Percentiles rank a stretch among this genome's conserved stretches.
These are phyloP conservation scores for Saccharomycopsis sp. DNA, from an alignment of 805 yeast genomes.

Conservation along the genomic window DNA sequence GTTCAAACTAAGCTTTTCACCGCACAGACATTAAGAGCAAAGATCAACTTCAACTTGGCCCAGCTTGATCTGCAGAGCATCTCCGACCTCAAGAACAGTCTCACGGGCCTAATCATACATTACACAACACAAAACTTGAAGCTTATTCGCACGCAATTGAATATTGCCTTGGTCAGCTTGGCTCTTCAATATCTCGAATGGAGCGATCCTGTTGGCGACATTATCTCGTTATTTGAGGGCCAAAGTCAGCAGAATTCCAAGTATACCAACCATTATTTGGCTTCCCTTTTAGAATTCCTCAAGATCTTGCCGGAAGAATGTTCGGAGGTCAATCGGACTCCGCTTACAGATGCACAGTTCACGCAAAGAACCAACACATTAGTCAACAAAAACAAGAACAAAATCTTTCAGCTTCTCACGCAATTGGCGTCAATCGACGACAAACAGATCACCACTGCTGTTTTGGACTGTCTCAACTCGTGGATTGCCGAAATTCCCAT, in stretches of 20 bases:
- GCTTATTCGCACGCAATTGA: conserved; percentile 74
- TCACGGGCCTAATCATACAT: conserved; percentile 49
- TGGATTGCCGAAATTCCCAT: conserved; percentile 90
- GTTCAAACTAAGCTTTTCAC: conserved; percentile 71
- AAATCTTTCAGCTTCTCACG: conserved; percentile 58
- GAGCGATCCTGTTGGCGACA: conserved; percentile 64
- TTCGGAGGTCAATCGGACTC: conserved; percentile 65
- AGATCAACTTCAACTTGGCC: conserved; percentile 71
- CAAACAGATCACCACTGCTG: conserved; percentile 34
- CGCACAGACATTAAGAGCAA: conserved; percentile 85
- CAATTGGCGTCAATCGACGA: conserved; percentile 28
- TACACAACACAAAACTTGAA: conserved; percentile 41
- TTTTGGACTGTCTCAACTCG: conserved; percentile 73
- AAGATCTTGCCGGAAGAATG: conserved; percentile 90
- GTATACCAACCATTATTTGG: conserved; percentile 15
- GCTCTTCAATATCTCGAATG: conserved; percentile 73
- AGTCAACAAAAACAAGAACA: conserved; percentile 58
- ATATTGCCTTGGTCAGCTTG: conserved; percentile 74
- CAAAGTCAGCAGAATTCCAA: conserved; percentile 12
- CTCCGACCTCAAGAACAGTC: conserved; percentile 56
- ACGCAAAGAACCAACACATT: conserved; percentile 54
- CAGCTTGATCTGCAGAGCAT: conserved; percentile 64
- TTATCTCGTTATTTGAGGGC: conserved; percentile 39
- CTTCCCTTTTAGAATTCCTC: conserved; percentile 66
- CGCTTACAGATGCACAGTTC: conserved; percentile 78